Evolutionary conservation across 768 basidiomycete species (phyloP).

Genomic region (Calocybe cyanea): DNA sequence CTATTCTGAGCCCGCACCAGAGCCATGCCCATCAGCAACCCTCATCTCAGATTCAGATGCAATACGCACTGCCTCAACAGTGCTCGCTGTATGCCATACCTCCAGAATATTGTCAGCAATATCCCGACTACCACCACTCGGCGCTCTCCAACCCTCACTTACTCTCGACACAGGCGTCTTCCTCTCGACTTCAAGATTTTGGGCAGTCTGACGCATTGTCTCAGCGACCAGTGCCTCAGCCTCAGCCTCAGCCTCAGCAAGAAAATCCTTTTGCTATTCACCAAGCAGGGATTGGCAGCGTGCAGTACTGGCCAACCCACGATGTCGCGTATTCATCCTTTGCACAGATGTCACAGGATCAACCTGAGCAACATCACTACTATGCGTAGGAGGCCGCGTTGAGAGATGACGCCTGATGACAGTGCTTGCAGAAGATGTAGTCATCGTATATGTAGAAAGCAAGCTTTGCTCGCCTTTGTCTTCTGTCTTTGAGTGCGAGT

Average conservation of each 20-base stretch:
- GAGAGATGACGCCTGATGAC: conserved; percentile 47
- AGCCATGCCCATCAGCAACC: conserved; percentile 12
- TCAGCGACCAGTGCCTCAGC: no score
- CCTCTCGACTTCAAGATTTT: conserved; percentile 2
- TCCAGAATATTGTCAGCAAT: conserved; percentile 18
- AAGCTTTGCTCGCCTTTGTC: no score
- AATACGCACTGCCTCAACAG: no score
- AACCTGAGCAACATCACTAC: conserved; percentile 31
- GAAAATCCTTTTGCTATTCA: background rate
- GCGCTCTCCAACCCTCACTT: conserved; percentile 10
- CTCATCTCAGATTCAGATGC: conserved; percentile 15
- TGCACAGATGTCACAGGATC: conserved; percentile 15
- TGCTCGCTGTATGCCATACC: conserved; percentile 29
- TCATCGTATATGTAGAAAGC: conserved; percentile 62
- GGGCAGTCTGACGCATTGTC: conserved; percentile 1
- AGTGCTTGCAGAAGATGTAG: conserved; percentile 65
- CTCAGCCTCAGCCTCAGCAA: no score
- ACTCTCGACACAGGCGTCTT: conserved; percentile 9
- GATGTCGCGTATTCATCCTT: conserved; percentile 18
- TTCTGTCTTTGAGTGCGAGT: no score
- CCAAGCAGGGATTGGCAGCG: conserved; percentile 16
- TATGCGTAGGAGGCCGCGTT: conserved; percentile 46
- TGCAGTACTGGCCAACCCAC: conserved; percentile 25
- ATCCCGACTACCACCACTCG: conserved; percentile 16
- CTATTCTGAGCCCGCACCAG: conserved; percentile 14